phyloP scores from a whole-genome alignment of 2,329 filamentous ascomycete genomes.

The Talaromyces sp. region DNA sequence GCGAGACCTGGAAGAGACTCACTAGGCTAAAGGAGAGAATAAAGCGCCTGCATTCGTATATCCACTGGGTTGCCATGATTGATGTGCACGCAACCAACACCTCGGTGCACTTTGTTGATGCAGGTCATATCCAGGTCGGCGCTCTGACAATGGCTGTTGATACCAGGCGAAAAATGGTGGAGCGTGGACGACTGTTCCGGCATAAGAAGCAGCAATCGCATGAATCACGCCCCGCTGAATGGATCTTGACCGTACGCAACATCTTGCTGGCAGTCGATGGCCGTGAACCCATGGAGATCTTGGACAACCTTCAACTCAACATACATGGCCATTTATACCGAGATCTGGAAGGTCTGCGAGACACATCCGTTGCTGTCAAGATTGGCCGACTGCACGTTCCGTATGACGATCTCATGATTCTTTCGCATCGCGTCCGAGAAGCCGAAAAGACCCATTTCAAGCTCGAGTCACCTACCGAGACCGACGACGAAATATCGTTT shows the following conservation, averaged over 20 bases:
- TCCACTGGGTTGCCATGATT: conserved; percentile 83
- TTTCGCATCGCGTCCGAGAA: conserved; percentile 26
- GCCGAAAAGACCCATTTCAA: conserved; percentile 29
- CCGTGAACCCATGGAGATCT: conserved; percentile 73
- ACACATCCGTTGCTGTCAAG: conserved; percentile 86
- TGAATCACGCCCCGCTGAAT: conserved; percentile 76
- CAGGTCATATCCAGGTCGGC: conserved; percentile 79
- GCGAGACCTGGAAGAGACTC: conserved; percentile 73
- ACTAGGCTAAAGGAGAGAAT: conserved; percentile 76
- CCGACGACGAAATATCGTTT: conserved; percentile 57
- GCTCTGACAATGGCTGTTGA: conserved; percentile 82
- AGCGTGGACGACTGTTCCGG: conserved; percentile 82
- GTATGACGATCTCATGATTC: conserved; percentile 70
- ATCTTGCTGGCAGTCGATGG: conserved; percentile 84
- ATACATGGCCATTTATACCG: conserved; percentile 87
- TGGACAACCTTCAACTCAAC: conserved; percentile 84
- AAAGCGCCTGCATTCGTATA: conserved; percentile 77
- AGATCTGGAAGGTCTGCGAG: conserved; percentile 76
- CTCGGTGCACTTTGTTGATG: conserved; percentile 67
- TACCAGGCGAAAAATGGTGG: conserved; percentile 84
- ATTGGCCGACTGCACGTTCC: conserved; percentile 85
- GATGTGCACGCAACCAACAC: conserved; percentile 82
- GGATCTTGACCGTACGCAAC: conserved; percentile 81
- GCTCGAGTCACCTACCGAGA: conserved; percentile 34
- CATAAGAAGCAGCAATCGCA: conserved; percentile 62